phyloP scores from a whole-genome alignment of 495 filamentous ascomycete species.

The Polyplosphaeria fusca region DNA sequence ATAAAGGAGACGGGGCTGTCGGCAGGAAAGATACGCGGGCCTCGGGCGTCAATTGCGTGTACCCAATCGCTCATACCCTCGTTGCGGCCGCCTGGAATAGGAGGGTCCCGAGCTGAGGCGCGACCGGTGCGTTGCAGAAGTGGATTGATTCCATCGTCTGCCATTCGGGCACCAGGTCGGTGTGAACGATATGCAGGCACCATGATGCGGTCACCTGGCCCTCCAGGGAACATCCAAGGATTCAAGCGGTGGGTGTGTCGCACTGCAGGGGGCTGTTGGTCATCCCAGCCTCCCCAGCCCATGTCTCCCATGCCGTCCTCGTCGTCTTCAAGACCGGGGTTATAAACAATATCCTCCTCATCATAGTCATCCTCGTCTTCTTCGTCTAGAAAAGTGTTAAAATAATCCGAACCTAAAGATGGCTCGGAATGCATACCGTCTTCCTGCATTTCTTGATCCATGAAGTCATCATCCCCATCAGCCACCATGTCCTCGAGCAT shows the following conservation, averaged over 20 bases:
- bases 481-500: conserved; percentile 29
- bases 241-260: conserved; percentile 19
- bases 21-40: conserved; percentile 16
- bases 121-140: conserved; percentile 48
- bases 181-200: conserved; percentile 52
- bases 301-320: conserved; percentile 47
- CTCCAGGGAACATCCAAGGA: conserved; percentile 39
- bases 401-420: not conserved
- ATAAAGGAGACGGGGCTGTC: conserved; percentile 58
- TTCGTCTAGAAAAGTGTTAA: conserved; percentile 31
- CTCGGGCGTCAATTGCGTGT: conserved; percentile 50
- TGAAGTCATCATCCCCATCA: conserved; percentile 38
- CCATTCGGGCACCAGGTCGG: conserved; percentile 48
- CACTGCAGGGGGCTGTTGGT: not conserved
- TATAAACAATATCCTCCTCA: conserved; percentile 42
- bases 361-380: conserved; percentile 43
- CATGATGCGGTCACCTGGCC: conserved; percentile 36
- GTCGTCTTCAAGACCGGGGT: conserved; percentile 45
- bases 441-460: conserved; percentile 63
- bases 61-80: conserved; percentile 49
- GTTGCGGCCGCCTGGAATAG: conserved; percentile 29
- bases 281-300: conserved; percentile 14
- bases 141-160: conserved; percentile 80
- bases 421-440: too few relatives aligned
- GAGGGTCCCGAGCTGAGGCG: conserved; percentile 6